Base-by-base conservation (phyloP, 495 filamentous ascomycete species). In the Daldinia loculata region DNA sequence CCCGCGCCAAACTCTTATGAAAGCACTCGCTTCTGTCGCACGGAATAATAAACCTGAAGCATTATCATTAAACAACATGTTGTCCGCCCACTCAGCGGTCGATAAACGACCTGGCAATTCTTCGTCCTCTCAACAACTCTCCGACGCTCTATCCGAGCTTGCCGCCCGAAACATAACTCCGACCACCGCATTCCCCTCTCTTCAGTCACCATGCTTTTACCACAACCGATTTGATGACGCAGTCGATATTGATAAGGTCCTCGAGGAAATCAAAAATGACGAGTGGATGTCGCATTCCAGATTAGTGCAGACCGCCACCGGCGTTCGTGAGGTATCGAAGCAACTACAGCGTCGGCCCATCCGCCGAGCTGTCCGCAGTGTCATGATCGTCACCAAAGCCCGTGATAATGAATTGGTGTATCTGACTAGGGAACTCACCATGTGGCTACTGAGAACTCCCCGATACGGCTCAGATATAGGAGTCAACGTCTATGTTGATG, bases 341-440 rank as follows among this genome's bases (percentile, higher is more conserved):
- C 95, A 98, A 79, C 83, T 99, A 55, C 93, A 95, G 79, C 88
- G 95, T 45, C 85, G 92, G 30, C 93, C 94, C 14, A 92, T 98
- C 80, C 93, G 90, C 77, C 88, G 93, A 56, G 93, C 92, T 1
- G 94, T 98, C 36, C 87, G 86, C 64, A 97, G 90, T 77, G 88
- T 99, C 63, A 97, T 99, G 93, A 94, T 99, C 70, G 88, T 99
- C 30, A 99, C 96, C 63, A 99, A 98, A 80, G 94, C 96, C 26
- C 87, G 93, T 51, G 96, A 99, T 78, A 97, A 97, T 73, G 87
- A 89, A 45, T 83, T 99, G 39, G 93, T 98, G 12, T 84, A 88
- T 66, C 82, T 97, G 74, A 99, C 95, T 0, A 89, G 93, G 51
- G 91, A 97, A 73, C 82, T 99, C 56, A 82, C 94, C 15, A 87